Conservation (phyloP, 2,329 filamentous ascomycete species). For the Botryotinia globosa region DNA sequence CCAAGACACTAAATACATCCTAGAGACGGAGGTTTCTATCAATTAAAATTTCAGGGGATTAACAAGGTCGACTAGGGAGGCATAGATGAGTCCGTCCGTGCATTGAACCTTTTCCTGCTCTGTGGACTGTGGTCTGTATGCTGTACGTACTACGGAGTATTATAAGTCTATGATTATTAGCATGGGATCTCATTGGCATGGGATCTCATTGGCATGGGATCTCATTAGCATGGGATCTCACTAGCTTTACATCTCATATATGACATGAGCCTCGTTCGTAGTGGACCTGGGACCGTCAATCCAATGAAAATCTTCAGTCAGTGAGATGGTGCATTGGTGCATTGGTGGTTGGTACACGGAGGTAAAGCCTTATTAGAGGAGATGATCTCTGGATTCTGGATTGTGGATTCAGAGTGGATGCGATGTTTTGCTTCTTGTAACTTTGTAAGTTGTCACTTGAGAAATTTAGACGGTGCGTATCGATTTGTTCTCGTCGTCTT, state of each 20-base stretch:
- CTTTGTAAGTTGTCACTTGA: accelerated
- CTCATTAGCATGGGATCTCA: neutral
- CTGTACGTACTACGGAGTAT: neutral
- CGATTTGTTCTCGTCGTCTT: neutral
- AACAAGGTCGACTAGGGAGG: neutral
- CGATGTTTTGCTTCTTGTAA: neutral
- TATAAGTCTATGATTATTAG: neutral
- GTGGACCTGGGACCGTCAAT: neutral
- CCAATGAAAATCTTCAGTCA: neutral
- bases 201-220: no score
- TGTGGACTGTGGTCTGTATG: no score
- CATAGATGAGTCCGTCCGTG: neutral
- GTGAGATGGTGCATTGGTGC: no score
- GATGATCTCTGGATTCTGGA: neutral
- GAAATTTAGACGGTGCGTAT: neutral
- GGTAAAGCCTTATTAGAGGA: neutral
- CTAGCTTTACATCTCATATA: neutral
- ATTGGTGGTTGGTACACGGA: neutral
- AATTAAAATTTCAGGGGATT: constrained; percentile 4
- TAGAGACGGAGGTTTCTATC: neutral
- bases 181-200: neutral
- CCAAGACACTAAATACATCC: no score
- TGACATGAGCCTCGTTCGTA: neutral
- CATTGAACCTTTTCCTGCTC: neutral
- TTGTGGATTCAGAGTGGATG: no score